phyloP scores from a whole-genome alignment of 2,329 filamentous ascomycete species.

The Sordariomycetes sp. region DNA sequence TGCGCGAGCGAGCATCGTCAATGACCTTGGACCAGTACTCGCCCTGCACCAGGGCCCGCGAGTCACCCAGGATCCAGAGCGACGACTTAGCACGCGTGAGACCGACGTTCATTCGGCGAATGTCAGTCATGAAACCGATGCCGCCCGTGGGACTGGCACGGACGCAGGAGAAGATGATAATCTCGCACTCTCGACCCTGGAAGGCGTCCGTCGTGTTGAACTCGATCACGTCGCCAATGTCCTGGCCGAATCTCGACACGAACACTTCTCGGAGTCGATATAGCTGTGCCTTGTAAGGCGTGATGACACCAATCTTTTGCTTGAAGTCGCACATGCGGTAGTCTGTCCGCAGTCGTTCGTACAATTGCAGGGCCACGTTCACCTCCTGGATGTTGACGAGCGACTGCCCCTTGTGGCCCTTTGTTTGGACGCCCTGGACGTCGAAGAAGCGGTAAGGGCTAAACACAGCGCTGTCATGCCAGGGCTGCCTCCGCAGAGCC shows the following conservation, averaged over 20 bases:
- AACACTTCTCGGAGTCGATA: constrained; percentile 69
- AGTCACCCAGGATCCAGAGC: constrained; percentile 91
- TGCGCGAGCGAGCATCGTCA: constrained; percentile 60
- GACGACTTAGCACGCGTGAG: constrained; percentile 93
- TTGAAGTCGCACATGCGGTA: constrained; percentile 56
- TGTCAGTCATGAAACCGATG: constrained; percentile 96
- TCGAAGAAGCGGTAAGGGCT: constrained; percentile 97
- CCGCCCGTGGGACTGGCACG: constrained; percentile 84
- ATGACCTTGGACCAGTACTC: constrained; percentile 86
- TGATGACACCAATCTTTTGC: constrained; percentile 91
- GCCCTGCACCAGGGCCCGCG: constrained; percentile 70
- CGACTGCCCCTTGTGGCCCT: constrained; percentile 73
- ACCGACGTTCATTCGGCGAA: constrained; percentile 98
- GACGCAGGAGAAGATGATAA: constrained; percentile 98
- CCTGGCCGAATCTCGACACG: constrained; percentile 54
- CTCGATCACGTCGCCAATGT: constrained; percentile 68
- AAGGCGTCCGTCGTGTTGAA: constrained; percentile 99
- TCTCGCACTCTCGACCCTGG: constrained; percentile 89
- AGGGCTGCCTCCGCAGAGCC: constrained; percentile 59
- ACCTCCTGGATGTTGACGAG: constrained; percentile 82
- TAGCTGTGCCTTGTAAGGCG: constrained; percentile 91
- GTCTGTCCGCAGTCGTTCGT: constrained; percentile 64
- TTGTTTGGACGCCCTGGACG: constrained; percentile 75
- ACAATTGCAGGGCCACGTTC: constrained; percentile 74
- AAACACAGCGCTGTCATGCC: constrained; percentile 72